Base-by-base conservation (phyloP, 2,329 filamentous ascomycete species). In the Neoarthrinium moseri region DNA sequence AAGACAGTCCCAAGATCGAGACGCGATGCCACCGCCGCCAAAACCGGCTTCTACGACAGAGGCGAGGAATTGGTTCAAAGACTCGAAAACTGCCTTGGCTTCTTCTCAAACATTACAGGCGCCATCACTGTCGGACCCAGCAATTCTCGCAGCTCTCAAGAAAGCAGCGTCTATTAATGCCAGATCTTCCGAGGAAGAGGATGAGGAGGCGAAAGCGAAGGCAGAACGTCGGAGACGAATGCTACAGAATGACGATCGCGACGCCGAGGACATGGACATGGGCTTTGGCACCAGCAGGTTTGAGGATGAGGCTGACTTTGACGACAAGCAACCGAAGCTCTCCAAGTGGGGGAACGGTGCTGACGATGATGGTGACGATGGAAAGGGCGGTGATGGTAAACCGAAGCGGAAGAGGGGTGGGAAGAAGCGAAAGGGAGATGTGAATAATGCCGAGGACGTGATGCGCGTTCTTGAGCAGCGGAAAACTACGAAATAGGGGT, bases 191-290 rank as follows among this genome's bases (percentile, higher is more conserved):
- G 61, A 67, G 3, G 67, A 69, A 4, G 68, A 69, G 10, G 65
- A 65, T n/a, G 58, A 69, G 49, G 71, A 70, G 42, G 72, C 72
- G 5, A 71, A 67, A 56, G 81, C 81, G 2, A 80, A 83, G 50
- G 80, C 86, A 51, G 83, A 84, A 40, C 84, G 86, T 6, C 81
- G 85, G 42, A 86, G 83, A 64, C 86, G 81, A 53, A 87, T 96
- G 72, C 73, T 96, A 5, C 74, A 84, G 56, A 78, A 78, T 49
- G 81, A 84, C 45, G 86, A 88, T 55, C 81, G 91, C 38, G 92
- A 97, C 62, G 83, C 91, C 38, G 84, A 92, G 47, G 92, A 99
- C 67, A 79, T 99, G 69, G 94, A 99, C 60, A 81, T 97, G 75
- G 92, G 91, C 49, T 97, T 99, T 60, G 94, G 94, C 26, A 89